A percentile compares a stretch with the other conserved stretches of the same genome.
Conservation (phyloP, 192 early-diverging fungal genomes). For the Coemansia sp. region DNA sequence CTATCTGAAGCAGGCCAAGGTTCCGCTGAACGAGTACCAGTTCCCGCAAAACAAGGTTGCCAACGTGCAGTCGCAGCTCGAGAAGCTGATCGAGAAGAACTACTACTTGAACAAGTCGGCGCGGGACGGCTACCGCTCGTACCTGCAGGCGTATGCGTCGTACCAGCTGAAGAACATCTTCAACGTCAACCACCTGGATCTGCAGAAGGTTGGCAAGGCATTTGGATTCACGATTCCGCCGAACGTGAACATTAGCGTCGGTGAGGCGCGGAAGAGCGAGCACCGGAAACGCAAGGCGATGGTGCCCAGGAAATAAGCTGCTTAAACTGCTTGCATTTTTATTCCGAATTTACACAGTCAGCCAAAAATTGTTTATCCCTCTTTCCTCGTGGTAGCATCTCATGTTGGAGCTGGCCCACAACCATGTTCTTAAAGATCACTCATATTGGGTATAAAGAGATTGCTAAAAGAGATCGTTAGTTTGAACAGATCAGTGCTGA, state of each 20-base stretch:
- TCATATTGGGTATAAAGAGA: no score
- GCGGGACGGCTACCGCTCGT: slow-evolving; percentile 93
- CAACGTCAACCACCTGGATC: slow-evolving; percentile 83
- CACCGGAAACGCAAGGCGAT: slow-evolving; percentile 50
- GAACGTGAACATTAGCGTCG: slow-evolving; percentile 71
- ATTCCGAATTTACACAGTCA: no score
- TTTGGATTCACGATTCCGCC: slow-evolving; percentile 97
- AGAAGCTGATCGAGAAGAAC: slow-evolving; percentile 95
- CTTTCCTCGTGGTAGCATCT: no score
- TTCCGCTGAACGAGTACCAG: slow-evolving; percentile 98
- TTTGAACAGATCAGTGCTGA: background rate
- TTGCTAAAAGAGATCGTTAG: background rate
- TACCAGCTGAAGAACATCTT: slow-evolving; percentile 96
- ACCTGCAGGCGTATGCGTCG: slow-evolving; percentile 92
- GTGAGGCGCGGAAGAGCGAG: slow-evolving; percentile 42
- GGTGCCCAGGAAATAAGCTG: slow-evolving; percentile 10
- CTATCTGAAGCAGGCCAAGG: slow-evolving; percentile 97
- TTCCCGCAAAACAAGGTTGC: slow-evolving; percentile 92
- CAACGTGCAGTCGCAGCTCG: slow-evolving; percentile 96
- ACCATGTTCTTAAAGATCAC: no score
- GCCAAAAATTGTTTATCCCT: no score
- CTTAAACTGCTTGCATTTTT: no score
- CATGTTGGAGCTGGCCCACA: no score
- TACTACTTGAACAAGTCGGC: slow-evolving; percentile 96
- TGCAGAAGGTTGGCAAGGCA: slow-evolving; percentile 86